Conservation (phyloP, 2,329 filamentous ascomycete genomes). For the Pseudogymnoascus sp. region DNA sequence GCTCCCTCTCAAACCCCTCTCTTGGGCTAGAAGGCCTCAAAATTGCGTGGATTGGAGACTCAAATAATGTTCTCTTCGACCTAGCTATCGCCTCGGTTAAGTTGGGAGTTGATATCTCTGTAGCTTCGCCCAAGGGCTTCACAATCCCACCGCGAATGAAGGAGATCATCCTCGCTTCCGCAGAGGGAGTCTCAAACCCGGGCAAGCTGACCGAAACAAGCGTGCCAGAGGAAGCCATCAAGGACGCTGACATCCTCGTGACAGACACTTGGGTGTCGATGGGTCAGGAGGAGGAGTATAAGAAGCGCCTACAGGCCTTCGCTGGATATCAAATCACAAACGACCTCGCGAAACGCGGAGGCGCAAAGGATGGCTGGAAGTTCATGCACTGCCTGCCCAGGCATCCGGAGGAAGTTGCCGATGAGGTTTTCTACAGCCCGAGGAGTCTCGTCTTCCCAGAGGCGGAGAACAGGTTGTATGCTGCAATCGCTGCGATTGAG, state of each 20-base stretch:
- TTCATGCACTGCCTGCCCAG: conserved; percentile 98
- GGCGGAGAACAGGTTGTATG: conserved; percentile 90
- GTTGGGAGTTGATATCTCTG: conserved; percentile 74
- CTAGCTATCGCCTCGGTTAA: conserved; percentile 82
- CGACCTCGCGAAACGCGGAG: conserved; percentile 72
- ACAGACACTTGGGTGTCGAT: conserved; percentile 99
- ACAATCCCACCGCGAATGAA: conserved; percentile 70
- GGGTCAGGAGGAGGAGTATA: conserved; percentile 84
- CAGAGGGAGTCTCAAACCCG: conserved; percentile 45
- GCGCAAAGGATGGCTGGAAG: conserved; percentile 82
- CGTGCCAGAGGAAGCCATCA: conserved; percentile 74
- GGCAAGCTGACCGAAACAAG: conserved; percentile 68
- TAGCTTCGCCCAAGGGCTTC: conserved; percentile 81
- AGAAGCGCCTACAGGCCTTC: conserved; percentile 72
- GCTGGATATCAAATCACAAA: conserved; percentile 85
- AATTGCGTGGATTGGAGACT: conserved; percentile 92
- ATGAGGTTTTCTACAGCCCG: conserved; percentile 87
- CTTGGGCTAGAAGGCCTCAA: conserved; percentile 76
- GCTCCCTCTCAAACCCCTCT: conserved; percentile 13
- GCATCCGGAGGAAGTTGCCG: conserved; percentile 84
- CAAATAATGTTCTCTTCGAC: conserved; percentile 95
- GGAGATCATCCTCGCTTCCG: conserved; percentile 59
- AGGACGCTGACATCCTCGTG: conserved; percentile 78
- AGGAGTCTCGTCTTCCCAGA: conserved; percentile 86
- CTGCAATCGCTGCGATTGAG: conserved; percentile 77